Base-by-base conservation (phyloP, 2,329 filamentous ascomycete species). In the Trichoderma sp. region DNA sequence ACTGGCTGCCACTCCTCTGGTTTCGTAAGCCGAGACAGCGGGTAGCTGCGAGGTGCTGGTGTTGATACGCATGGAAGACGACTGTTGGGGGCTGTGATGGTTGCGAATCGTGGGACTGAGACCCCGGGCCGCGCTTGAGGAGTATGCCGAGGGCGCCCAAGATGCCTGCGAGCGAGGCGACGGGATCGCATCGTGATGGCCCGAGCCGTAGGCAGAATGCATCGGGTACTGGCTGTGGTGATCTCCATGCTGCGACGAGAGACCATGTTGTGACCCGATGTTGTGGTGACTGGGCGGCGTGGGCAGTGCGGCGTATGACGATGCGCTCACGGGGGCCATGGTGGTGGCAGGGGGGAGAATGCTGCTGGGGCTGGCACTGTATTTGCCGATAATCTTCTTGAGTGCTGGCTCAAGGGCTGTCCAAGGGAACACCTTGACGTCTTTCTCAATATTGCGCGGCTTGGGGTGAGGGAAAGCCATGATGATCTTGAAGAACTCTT, bases 381-480 rank as follows among this genome's bases (percentile, higher is more conserved):
- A 99, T 90, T 99, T 99, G 75, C 92, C 90, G 77, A 99, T 97
- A 75, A 99, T 98, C 84, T 99, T 99, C 86, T 96, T 97, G 72
- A 99, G 85, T 0, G 95, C 94, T 69, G 89, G 87, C 58, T 88
- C 87, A 53, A 99, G 84, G 69, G 95, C 92, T 79, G 93, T 95
- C 95, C 95, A 99, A 5, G 93, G 91, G 76, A 98, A 99, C 13
- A 98, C 95, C 81, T 99, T 99, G 76, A 99, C 94, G 75, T 98
- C 94, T 82, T 99, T 99, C 83, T 98, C 95, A 71, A 99, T 99
- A 76, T 98, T 97, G 70, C 95, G 87, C 19, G 95, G 95, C 80
- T 98, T 98, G 2, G 95, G 95, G 69, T 91, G 92, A 13, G 93
- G 93, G 76, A 98, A 98, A 1, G 89, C 92, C 95, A 99, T 99